Percentiles rank a stretch among this genome's conserved stretches.
phyloP scores from a whole-genome alignment of 176 grass and related monocot species.

The Otatea glauca region DNA sequence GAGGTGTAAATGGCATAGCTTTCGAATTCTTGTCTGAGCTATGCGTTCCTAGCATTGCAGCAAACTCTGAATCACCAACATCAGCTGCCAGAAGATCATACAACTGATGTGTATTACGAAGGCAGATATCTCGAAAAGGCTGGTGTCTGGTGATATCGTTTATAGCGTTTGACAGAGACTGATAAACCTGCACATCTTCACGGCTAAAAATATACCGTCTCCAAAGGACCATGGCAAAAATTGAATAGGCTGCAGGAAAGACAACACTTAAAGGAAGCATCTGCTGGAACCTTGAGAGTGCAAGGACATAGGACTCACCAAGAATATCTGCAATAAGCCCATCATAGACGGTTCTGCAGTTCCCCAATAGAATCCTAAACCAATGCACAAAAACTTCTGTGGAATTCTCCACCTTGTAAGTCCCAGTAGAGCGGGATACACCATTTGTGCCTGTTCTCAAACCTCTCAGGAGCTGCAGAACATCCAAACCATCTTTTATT shows the following conservation, averaged over 20 bases:
- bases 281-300: slow-evolving; percentile 91
- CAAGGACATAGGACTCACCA: slow-evolving; percentile 82
- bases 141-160: slow-evolving; percentile 81
- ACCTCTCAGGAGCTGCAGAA: slow-evolving; percentile 74
- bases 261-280: slow-evolving; percentile 72
- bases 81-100: slow-evolving; percentile 86
- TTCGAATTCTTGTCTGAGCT: slow-evolving; percentile 78
- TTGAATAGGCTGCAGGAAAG: slow-evolving; percentile 83
- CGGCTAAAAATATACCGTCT: slow-evolving; percentile 76
- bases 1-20: slow-evolving; percentile 78
- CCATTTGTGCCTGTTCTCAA: slow-evolving; percentile 78
- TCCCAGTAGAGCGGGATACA: slow-evolving; percentile 60
- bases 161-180: slow-evolving; percentile 67
- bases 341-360: slow-evolving; percentile 85
- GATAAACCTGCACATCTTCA: slow-evolving; percentile 78
- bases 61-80: slow-evolving; percentile 91
- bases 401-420: slow-evolving; percentile 66
- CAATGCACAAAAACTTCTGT: slow-evolving; percentile 86
- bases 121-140: slow-evolving; percentile 87
- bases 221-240: slow-evolving; percentile 97
- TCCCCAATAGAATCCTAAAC: slow-evolving; percentile 88
- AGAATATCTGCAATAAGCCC: slow-evolving; percentile 91
- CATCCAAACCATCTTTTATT: slow-evolving; percentile 91
- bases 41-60: slow-evolving; percentile 75
- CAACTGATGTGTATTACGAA: slow-evolving; percentile 73